Conservation (phyloP, 257 asterid genomes). For the Ocimum tenuiflorum region DNA sequence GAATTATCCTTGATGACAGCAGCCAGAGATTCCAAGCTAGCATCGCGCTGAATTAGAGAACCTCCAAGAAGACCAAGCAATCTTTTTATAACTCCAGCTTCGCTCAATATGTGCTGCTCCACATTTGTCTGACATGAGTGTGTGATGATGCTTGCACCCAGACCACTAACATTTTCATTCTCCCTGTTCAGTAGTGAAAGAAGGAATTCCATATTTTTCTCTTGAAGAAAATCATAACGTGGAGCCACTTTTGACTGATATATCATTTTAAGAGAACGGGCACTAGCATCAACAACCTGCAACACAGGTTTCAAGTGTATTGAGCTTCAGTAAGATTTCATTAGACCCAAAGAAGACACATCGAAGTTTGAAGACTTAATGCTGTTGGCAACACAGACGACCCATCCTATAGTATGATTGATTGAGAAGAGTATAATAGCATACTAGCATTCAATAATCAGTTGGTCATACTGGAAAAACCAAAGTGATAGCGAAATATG, state of each 20-base stretch:
- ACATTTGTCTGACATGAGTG: constrained; percentile 69
- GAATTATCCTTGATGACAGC: constrained; percentile 61
- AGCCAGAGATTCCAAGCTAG: constrained; percentile 81
- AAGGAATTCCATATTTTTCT: constrained; percentile 61
- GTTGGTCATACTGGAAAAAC: constrained; percentile 8
- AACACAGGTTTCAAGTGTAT: constrained; percentile 22
- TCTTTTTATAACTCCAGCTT: constrained; percentile 64
- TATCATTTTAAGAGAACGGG: constrained; percentile 84
- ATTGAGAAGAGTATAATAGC: background rate
- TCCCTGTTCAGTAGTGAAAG: constrained; percentile 58
- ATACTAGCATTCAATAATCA: background rate
- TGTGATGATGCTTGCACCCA: constrained; percentile 79
- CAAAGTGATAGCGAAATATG: background rate
- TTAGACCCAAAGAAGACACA: constrained; percentile 1
- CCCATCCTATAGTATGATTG: constrained; percentile 1
- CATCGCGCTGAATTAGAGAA: constrained; percentile 67
- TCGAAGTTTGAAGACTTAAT: background rate
- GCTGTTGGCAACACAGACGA: constrained; percentile 6
- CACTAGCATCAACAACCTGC: constrained; percentile 93
- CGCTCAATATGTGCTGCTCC: constrained; percentile 70
- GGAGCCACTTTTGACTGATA: constrained; percentile 88
- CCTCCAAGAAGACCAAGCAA: constrained; percentile 75
- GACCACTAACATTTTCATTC: constrained; percentile 80
- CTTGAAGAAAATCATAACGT: constrained; percentile 60
- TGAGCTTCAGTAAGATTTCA: constrained; percentile 10